Base-by-base conservation (phyloP, 202 grass and related monocot genomes). In the Schoenoplectus tabernaemontani region DNA sequence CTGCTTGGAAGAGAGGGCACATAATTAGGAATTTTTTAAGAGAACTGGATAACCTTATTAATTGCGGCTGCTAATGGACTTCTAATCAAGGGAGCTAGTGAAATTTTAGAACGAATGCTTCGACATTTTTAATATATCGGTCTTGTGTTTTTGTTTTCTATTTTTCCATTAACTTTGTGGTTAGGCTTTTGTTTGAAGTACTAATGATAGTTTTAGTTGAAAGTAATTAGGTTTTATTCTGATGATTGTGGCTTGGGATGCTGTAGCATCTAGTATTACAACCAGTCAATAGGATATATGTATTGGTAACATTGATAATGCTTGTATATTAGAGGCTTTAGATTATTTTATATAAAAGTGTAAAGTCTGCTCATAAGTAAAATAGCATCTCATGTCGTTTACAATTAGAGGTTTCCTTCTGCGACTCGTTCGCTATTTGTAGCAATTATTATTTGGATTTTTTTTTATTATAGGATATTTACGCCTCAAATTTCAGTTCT, bases 51-150 rank as follows among this genome's bases (percentile, higher is more conserved):
- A 80, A 63, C 77, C 16, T 63, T 48, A 80, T 61, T 80, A 44
- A 80, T 63, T 8, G 22, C 39, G 57, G 41, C 41, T 46, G 77
- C 77, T 80, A 80, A 64, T 80, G 77, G 59, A 80, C 59, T 80
- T 80, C 77, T 80, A 80, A 80, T 80, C 77, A 64, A 80, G 77
- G 77, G 77, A 80, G 77, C 77, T 64, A 80, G 57, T 59, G 39
- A 32, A 63, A 80, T 80, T 80, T 80, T 80, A 80, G 59, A 80
- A 64, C 77, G 41, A 80, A 80, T 80, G 77, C 77, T 78, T 80
- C 77, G 16, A 80, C 26, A 80, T 80, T 80, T 60, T 80, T 19
- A 28, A 64, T 46, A 65, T 64, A 24, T 78, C 24, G 12, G 51
- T 78, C 76, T n/a, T 43, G 38, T 63, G 22, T 44, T 59, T 63